Evolutionary conservation across 2,329 filamentous ascomycete species (phyloP), one percentile per base, ranked within the genome.

Genomic region (Ceratocystis variospora): DNA sequence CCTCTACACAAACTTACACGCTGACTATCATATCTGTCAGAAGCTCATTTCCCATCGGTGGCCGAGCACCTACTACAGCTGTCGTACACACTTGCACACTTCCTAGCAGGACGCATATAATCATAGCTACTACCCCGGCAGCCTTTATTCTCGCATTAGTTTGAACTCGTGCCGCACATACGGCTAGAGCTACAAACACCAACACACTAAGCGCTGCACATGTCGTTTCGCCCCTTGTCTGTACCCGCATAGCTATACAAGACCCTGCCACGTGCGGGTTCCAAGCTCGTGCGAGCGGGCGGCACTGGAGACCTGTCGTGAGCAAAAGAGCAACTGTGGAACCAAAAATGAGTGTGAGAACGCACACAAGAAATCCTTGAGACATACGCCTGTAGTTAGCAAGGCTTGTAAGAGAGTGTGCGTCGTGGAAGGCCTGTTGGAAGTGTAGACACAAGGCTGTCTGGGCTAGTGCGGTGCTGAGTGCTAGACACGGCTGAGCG

Each of bases 371-470:
- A 31, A 74, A 68, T 8, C 22, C 8, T 72, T 68, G 61, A 72
- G 70, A 75, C 75, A 76, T 12, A 69, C 69, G 45, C 33, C 2
- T 48, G 45, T 48, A 19, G 45, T 10, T 48, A 6, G 45, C 45
- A 10, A 19, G 2, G 5, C 45, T 48, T n/a, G 46, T 10, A 50
- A 6, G 17, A 22, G 17, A n/a, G 17, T 17, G 46, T 8, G 53
- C 48, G 48, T 3, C 2, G 48, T 7, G 28, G 48, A 17, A 25
- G 17, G 75, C 70, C 15, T 72, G 70, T 46, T 75, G 71, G 59
- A 77, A 73, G 66, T 73, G 73, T 19, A 77, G 71, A 62, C 73
- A 76, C 50, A 76, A 74, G 41, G 76, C 75, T 28, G 75, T 73
- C 69, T 76, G 75, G 71, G 72, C 73, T 57, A 76, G 70, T 0